phyloP scores from a whole-genome alignment of 352 stramenopile species.

The Blastocystis sp. region DNA sequence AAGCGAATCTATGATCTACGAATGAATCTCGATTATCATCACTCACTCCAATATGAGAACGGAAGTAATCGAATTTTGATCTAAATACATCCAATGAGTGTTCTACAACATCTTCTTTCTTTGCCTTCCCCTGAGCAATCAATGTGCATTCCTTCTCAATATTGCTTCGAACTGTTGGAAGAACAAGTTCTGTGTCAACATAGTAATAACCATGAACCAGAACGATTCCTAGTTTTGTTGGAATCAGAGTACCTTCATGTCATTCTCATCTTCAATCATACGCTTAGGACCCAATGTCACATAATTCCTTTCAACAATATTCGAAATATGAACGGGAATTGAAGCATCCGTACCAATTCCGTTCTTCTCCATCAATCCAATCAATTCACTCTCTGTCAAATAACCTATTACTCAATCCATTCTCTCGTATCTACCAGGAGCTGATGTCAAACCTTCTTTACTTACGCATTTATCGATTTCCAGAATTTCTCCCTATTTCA shows the following conservation, averaged over 20 bases:
- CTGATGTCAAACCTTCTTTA: slow-evolving; percentile 27
- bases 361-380: slow-evolving; percentile 72
- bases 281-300: slow-evolving; percentile 66
- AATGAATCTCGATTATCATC: neutral
- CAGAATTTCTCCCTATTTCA: slow-evolving; percentile 4
- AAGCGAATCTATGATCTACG: slow-evolving; percentile 67
- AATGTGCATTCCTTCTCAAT: slow-evolving; percentile 71
- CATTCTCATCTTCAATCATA: slow-evolving; percentile 26
- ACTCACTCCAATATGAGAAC: slow-evolving; percentile 66
- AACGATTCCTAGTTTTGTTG: slow-evolving; percentile 70
- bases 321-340: slow-evolving; percentile 73
- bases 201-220: slow-evolving; percentile 70
- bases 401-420: slow-evolving; percentile 63
- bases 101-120: slow-evolving; percentile 63
- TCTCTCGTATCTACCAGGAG: slow-evolving; percentile 5
- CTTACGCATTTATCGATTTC: neutral
- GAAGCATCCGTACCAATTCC: slow-evolving; percentile 73
- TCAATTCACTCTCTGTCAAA: slow-evolving; percentile 72
- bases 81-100: slow-evolving; percentile 68
- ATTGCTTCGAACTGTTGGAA: slow-evolving; percentile 67
- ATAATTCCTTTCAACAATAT: slow-evolving; percentile 73
- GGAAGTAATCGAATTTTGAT: slow-evolving; percentile 69
- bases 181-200: slow-evolving; percentile 69
- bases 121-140: slow-evolving; percentile 68
- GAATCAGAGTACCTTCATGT: slow-evolving; percentile 69